Percentiles rank a stretch among this genome's conserved stretches.
These are phyloP conservation scores for Malus sieversii DNA, from an alignment of 306 rosid genomes.

Conservation along the genomic window DNA sequence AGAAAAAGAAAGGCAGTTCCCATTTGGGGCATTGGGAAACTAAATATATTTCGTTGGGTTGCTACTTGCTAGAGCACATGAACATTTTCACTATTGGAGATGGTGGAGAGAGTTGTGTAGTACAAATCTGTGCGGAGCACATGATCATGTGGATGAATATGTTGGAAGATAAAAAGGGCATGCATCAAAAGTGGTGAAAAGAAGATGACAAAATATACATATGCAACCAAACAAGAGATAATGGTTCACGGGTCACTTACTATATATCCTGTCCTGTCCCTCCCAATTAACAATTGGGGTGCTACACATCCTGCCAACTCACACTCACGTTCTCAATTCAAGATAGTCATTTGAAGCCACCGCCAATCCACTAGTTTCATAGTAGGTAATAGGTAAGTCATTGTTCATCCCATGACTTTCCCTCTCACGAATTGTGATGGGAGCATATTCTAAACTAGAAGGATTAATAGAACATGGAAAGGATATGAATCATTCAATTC, in stretches of 20 bases:
- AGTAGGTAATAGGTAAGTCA: too few relatives aligned
- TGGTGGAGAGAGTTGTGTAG: not conserved
- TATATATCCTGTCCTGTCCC: slow-evolving; percentile 5
- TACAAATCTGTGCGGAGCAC: not conserved
- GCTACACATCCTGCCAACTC: slow-evolving; percentile 21
- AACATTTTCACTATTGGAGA: not conserved
- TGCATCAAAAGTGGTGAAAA: slow-evolving; percentile 18
- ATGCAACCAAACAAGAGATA: not conserved
- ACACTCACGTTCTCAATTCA: not conserved
- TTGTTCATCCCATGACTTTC: not conserved
- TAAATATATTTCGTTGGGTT: not conserved
- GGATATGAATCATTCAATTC: too few relatives aligned
- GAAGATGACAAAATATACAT: slow-evolving; percentile 46
- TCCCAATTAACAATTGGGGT: slow-evolving; percentile 9
- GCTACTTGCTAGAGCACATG: not conserved
- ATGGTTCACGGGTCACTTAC: slow-evolving; percentile 65
- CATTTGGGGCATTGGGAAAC: not conserved
- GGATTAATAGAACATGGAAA: too few relatives aligned
- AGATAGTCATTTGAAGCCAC: too few relatives aligned
- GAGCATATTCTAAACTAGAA: not conserved
- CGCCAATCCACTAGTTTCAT: not conserved
- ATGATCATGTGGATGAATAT: not conserved
- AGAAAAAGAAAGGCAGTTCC: too few relatives aligned
- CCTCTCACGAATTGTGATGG: not conserved
- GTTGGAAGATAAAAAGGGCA: slow-evolving; percentile 15